Evolutionary conservation across 805 yeast species (phyloP).

Genomic region (Candida ulmi): DNA sequence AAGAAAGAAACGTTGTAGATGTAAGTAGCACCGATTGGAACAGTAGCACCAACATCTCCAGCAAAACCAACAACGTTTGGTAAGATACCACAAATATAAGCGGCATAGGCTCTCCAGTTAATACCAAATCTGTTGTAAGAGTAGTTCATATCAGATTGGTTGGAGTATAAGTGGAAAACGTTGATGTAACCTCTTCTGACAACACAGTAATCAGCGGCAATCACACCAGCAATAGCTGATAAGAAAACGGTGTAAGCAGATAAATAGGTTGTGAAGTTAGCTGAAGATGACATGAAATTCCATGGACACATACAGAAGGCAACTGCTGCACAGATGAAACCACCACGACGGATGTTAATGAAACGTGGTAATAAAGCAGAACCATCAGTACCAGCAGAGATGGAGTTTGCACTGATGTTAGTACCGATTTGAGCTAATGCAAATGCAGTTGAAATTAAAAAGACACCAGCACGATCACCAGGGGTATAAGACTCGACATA

Average conservation of each 20-base stretch:
- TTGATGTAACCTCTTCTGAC: conserved; percentile 69
- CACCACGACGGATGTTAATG: conserved; percentile 74
- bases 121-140: conserved; percentile 57
- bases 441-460: conserved; percentile 64
- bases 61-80: conserved; percentile 88
- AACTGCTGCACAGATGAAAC: conserved; percentile 66
- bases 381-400: conserved; percentile 70
- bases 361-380: conserved; percentile 59
- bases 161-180: conserved; percentile 59
- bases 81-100: conserved; percentile 73
- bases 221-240: conserved; percentile 77
- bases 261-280: conserved; percentile 72
- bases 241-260: conserved; percentile 80
- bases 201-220: conserved; percentile 60
- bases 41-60: conserved; percentile 72
- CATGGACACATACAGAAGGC: conserved; percentile 78
- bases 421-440: conserved; percentile 76
- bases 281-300: conserved; percentile 66
- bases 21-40: conserved; percentile 72
- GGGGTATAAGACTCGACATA: conserved; percentile 50
- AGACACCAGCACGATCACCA: conserved; percentile 76
- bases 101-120: conserved; percentile 81
- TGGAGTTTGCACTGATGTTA: conserved; percentile 66
- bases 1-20: conserved; percentile 73
- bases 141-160: conserved; percentile 38